Base-by-base conservation (phyloP, 129 eudicot genomes). In the Ambrosia artemisiifolia region DNA sequence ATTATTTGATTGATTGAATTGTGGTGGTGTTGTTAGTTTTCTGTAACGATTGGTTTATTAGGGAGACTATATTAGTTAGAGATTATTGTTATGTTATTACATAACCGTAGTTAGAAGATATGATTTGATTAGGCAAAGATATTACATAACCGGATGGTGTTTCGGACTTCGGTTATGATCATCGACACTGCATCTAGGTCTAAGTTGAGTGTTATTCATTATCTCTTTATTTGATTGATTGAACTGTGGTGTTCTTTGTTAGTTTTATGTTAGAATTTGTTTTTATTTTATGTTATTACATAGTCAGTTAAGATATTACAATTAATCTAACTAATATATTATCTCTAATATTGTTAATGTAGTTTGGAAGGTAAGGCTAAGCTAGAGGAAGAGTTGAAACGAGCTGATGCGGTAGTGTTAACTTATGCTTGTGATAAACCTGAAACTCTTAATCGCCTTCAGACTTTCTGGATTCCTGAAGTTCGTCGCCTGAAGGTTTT, bases 381-480 rank as follows among this genome's bases (percentile, higher is more conserved):
- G 78, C 78, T 87, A 51, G 98, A 88, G 55, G 98, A 94, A 63
- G 98, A 94, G 72, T 75, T 94, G 88, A 88, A 83, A 77, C 91
- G 93, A 60, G 96, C 98, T 11, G 98, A 94, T 79, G 87, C 92
- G 11, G 92, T 90, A 0, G 95, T 94, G 70, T 63, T 94, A 35
- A 94, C 98, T 1, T 90, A 94, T 67, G 98, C 96, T 34, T 94
- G 96, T 66, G 98, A 94, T 85, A 88, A 79, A 77, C 84, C 88
- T 68, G 84, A 80, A 38, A 85, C 98, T 0, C 86, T 94, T n/a
- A 76, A 72, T 71, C 92, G 92, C 65, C 75, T 94, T 33, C 86
- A 83, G 75, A 78, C 82, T 32, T 90, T 87, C 72, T 94, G 98
- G 98, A 91, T 94, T 83, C 88, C 83, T 11, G 98, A 94, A 78